Conservation (phyloP, 1,284 basidiomycete species). For the Mixia osmundae region DNA sequence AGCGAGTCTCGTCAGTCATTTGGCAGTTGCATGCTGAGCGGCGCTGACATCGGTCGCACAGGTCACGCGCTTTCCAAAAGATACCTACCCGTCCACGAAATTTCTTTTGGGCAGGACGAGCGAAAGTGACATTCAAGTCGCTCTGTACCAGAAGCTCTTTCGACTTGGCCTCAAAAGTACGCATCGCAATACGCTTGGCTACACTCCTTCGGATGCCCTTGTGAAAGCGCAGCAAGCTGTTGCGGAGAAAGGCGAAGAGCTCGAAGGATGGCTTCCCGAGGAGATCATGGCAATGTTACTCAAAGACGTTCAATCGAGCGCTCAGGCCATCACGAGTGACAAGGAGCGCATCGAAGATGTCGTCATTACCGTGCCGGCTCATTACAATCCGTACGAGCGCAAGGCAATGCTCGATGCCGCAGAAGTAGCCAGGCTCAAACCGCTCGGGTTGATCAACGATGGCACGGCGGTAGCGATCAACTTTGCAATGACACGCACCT, state of each 20-base stretch:
- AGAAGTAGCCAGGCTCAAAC: constrained; percentile 64
- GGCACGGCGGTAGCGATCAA: constrained; percentile 80
- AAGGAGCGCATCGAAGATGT: constrained; percentile 55
- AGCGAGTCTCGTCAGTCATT: constrained; percentile 47
- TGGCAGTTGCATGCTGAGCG: neutral
- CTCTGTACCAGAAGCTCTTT: no score
- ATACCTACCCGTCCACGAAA: constrained; percentile 72
- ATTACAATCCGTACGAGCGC: constrained; percentile 64
- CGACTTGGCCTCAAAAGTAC: no score
- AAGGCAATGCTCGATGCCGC: constrained; percentile 74
- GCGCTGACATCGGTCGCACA: neutral
- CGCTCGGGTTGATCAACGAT: constrained; percentile 69
- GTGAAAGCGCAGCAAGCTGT: no score
- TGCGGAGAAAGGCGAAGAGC: no score
- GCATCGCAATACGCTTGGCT: no score
- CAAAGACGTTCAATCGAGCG: constrained; percentile 66
- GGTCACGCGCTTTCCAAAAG: constrained; percentile 73
- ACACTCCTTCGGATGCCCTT: no score
- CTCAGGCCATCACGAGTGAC: constrained; percentile 43
- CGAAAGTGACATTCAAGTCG: no score
- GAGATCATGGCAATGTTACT: constrained; percentile 90
- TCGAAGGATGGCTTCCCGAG: no score
- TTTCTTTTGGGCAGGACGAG: constrained; percentile 49
- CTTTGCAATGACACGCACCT: constrained; percentile 84
- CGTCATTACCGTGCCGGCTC: constrained; percentile 58